Conservation (phyloP, 345 rosid species). For the Murraya koenigii region DNA sequence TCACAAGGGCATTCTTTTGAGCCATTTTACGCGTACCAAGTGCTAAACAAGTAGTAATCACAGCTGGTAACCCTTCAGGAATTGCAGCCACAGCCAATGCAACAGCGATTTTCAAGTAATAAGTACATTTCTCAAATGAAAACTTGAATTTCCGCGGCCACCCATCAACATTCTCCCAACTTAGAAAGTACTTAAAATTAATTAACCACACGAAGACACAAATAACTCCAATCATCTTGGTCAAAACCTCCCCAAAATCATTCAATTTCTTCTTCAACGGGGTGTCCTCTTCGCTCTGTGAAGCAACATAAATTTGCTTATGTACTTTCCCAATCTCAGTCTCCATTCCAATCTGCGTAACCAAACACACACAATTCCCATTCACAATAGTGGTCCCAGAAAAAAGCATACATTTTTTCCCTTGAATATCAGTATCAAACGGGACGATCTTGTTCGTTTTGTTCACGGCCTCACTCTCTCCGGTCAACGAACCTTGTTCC, state of each 20-base stretch:
- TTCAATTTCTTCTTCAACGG: constrained; percentile 70
- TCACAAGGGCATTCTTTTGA: constrained; percentile 68
- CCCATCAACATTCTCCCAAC: constrained; percentile 64
- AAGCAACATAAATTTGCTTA: constrained; percentile 52
- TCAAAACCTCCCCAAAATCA: constrained; percentile 59
- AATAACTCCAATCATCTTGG: constrained; percentile 54
- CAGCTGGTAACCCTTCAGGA: constrained; percentile 77
- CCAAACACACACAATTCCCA: constrained; percentile 60
- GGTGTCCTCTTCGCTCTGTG: constrained; percentile 60
- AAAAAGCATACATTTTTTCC: constrained; percentile 61
- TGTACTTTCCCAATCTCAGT: constrained; percentile 73
- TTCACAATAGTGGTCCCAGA: constrained; percentile 71
- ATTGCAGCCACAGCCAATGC: constrained; percentile 80
- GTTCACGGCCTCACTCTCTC: constrained; percentile 69
- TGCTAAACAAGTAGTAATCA: constrained; percentile 72
- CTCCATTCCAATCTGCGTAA: constrained; percentile 59
- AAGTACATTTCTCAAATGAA: constrained; percentile 73
- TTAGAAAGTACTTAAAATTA: constrained; percentile 59
- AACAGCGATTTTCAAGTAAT: constrained; percentile 72
- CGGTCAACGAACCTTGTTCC: constrained; percentile 71
- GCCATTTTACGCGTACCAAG: constrained; percentile 80
- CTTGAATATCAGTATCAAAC: constrained; percentile 55
- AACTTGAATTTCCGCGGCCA: constrained; percentile 65
- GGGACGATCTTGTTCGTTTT: constrained; percentile 43
- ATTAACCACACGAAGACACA: constrained; percentile 68